These are phyloP conservation scores for Phytophthora ohioensis DNA, from an alignment of 352 stramenopile genomes.

Conservation along the genomic window DNA sequence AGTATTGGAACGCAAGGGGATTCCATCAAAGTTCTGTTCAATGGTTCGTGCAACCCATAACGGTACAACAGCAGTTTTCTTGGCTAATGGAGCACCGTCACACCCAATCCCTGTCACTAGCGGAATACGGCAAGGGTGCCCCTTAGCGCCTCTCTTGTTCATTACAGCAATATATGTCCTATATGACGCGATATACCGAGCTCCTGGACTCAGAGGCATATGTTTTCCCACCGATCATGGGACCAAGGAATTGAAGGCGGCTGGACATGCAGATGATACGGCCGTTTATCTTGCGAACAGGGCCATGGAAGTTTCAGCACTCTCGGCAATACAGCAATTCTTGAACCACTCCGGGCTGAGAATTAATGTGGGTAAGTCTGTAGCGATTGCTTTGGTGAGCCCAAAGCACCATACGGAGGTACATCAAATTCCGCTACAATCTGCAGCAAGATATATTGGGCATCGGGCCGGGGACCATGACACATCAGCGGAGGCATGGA, in stretches of 20 bases:
- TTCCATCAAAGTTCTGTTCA: background rate
- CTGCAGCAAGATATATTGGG: background rate
- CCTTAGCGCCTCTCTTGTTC: background rate
- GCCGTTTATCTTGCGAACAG: background rate
- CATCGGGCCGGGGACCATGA: background rate
- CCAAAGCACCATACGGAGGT: background rate
- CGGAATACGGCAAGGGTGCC: background rate
- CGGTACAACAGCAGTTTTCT: background rate
- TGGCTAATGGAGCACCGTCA: background rate
- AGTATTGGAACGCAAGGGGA: background rate
- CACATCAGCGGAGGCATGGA: background rate
- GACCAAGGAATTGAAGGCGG: background rate
- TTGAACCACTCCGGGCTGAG: background rate
- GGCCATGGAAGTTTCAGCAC: background rate
- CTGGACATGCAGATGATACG: background rate
- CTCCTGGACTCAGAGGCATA: background rate
- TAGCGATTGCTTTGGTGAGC: background rate
- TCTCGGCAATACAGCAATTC: background rate
- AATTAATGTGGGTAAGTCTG: background rate
- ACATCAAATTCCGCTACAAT: background rate
- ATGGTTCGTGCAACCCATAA: background rate
- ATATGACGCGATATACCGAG: too few species aligned
- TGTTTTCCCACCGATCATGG: too few species aligned
- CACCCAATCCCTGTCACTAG: background rate
- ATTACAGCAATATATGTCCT: background rate